A percentile compares a stretch with the other conserved stretches of the same genome.
Conservation (phyloP, 805 yeast genomes). For the Wickerhamiella kazuoi region DNA sequence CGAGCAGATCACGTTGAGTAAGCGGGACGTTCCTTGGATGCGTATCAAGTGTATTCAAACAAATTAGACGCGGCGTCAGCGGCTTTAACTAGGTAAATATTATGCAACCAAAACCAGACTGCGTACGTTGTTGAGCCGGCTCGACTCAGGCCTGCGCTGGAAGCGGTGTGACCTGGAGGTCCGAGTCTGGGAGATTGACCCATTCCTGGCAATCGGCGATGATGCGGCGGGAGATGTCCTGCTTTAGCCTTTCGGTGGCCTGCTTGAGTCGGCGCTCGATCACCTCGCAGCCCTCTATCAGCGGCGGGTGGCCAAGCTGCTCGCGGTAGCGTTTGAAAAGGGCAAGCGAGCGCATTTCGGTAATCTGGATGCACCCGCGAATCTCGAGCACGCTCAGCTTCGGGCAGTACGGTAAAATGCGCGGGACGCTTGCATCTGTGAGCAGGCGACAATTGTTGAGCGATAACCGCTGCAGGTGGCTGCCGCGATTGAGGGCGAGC, state of each 20-base stretch:
- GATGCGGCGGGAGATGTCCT: slow-evolving; percentile 36
- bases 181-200: slow-evolving; percentile 15
- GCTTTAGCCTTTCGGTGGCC: slow-evolving; percentile 43
- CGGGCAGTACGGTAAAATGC: slow-evolving; percentile 34
- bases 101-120: background rate
- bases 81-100: too few relatives aligned
- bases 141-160: background rate
- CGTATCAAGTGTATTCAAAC: too few relatives aligned
- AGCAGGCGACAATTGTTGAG: slow-evolving; percentile 51
- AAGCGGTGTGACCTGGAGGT: background rate
- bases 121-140: background rate
- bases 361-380: slow-evolving; percentile 39
- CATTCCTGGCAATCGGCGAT: slow-evolving; percentile 44
- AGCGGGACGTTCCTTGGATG: too few relatives aligned
- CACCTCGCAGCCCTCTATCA: slow-evolving; percentile 65
- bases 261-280: slow-evolving; percentile 40
- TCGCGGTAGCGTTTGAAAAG: slow-evolving; percentile 35
- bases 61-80: too few relatives aligned
- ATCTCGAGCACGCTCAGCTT: slow-evolving; percentile 60
- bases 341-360: slow-evolving; percentile 46
- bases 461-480: slow-evolving; percentile 44
- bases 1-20: too few relatives aligned
- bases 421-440: slow-evolving; percentile 42
- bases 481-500: slow-evolving; percentile 38
- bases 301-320: slow-evolving; percentile 27